phyloP scores from a whole-genome alignment of 371 early-diverging fungal genomes.

The Mortierella sp. region DNA sequence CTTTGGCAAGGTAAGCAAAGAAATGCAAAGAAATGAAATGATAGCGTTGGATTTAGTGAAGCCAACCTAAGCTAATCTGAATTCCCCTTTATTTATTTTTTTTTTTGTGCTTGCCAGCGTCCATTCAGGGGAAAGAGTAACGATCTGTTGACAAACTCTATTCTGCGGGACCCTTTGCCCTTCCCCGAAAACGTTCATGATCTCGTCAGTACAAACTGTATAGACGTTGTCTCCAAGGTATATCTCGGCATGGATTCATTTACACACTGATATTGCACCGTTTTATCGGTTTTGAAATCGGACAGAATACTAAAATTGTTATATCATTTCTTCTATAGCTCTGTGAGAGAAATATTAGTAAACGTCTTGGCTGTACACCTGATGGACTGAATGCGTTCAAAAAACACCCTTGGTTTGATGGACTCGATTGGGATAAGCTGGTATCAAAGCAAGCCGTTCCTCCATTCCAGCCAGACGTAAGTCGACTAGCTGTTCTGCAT shows the following conservation, averaged over 20 bases:
- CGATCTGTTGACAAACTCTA: constrained; percentile 77
- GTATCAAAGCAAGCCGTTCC: constrained; percentile 66
- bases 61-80: neutral
- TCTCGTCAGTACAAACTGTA: constrained; percentile 64
- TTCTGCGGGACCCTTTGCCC: constrained; percentile 66
- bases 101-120: constrained; percentile 68
- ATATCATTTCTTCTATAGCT: constrained; percentile 56
- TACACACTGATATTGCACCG: neutral
- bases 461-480: constrained; percentile 75
- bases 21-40: neutral
- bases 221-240: constrained; percentile 70
- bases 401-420: constrained; percentile 71
- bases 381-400: constrained; percentile 69
- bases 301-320: constrained; percentile 6
- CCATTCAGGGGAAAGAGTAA: constrained; percentile 91
- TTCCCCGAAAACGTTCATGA: constrained; percentile 69
- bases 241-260: constrained; percentile 3
- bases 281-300: constrained; percentile 55
- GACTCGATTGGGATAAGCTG: constrained; percentile 69
- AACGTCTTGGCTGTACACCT: constrained; percentile 70
- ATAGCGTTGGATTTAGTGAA: neutral
- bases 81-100: neutral
- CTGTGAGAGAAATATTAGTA: constrained; percentile 67
- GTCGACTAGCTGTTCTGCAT: constrained; percentile 42
- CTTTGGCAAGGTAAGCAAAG: constrained; percentile 79